Conservation (phyloP, 2,329 filamentous ascomycete species). For the Alternaria ethzedia region DNA sequence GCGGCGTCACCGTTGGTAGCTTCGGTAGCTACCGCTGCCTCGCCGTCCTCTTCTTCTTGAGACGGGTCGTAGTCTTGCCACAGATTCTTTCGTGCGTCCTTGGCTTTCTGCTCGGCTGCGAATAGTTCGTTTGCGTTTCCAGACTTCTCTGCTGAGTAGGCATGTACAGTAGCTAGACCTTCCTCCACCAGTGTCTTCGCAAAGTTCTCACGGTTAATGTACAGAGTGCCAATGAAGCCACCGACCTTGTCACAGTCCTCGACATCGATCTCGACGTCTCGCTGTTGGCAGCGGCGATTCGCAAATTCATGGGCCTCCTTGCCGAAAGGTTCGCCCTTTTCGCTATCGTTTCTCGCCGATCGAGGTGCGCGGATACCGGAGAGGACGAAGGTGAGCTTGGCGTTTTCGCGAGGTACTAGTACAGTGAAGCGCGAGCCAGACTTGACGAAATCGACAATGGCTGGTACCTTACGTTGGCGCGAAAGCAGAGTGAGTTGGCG, state of each 20-base stretch:
- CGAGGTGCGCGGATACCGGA: conserved; percentile 90
- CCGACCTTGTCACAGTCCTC: conserved; percentile 95
- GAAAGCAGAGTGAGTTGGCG: conserved; percentile 87
- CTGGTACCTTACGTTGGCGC: conserved; percentile 89
- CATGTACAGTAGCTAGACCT: conserved; percentile 88
- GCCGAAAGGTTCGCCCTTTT: conserved; percentile 89
- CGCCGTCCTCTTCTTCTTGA: conserved; percentile 73
- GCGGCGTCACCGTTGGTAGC: conserved; percentile 60
- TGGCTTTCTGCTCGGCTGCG: conserved; percentile 85
- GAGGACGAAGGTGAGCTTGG: conserved; percentile 93
- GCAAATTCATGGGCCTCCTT: conserved; percentile 94
- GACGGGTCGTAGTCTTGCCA: conserved; percentile 96
- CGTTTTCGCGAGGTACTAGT: conserved; percentile 87
- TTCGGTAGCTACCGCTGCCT: conserved; percentile 52
- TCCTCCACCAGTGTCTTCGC: conserved; percentile 93
- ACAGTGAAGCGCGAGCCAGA: conserved; percentile 94
- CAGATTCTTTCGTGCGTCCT: conserved; percentile 83
- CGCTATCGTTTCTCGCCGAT: conserved; percentile 79
- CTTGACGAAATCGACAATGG: conserved; percentile 96
- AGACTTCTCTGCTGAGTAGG: conserved; percentile 94
- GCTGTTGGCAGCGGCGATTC: conserved; percentile 85
- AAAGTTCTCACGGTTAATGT: conserved; percentile 94
- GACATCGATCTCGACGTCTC: conserved; percentile 94
- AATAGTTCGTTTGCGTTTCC: conserved; percentile 88
- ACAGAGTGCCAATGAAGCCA: conserved; percentile 94